These are phyloP conservation scores for Trichomonascus vanleenenianus DNA, from an alignment of 805 yeast species.

Conservation along the genomic window DNA sequence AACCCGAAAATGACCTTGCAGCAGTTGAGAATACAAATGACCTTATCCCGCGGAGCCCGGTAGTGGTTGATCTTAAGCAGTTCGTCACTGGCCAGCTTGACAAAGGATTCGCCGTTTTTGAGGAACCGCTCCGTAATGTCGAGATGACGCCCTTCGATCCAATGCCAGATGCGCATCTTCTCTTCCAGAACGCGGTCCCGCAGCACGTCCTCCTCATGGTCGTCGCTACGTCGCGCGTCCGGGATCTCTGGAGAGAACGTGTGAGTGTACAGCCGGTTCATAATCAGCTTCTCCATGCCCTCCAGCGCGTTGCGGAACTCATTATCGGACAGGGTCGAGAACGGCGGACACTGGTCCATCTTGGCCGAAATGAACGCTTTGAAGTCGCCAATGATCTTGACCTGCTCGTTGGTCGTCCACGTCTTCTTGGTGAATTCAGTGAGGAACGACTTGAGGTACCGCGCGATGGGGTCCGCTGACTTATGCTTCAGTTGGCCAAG, in stretches of 20 bases:
- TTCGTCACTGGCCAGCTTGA: conserved; percentile 63
- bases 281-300: conserved; percentile 86
- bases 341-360: conserved; percentile 60
- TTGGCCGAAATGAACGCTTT: conserved; percentile 50
- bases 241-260: conserved; percentile 76
- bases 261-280: conserved; percentile 73
- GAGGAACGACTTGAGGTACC: conserved; percentile 78
- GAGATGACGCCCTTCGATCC: conserved; percentile 68
- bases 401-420: conserved; percentile 74
- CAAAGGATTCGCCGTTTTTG: conserved; percentile 44
- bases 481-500: conserved; percentile 61
- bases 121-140: conserved; percentile 57
- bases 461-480: conserved; percentile 80
- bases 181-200: conserved; percentile 46
- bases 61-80: conserved; percentile 70
- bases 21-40: conserved; percentile 82
- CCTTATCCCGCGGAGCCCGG: conserved; percentile 91
- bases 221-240: conserved; percentile 37
- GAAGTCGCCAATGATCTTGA: conserved; percentile 70
- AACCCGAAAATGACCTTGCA: conserved; percentile 90
- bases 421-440: conserved; percentile 60
- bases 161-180: conserved; percentile 55
- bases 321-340: conserved; percentile 51
- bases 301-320: conserved; percentile 70
- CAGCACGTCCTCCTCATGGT: conserved; percentile 54